Base-by-base conservation (phyloP, 2,329 filamentous ascomycete species). In the Pezizomycotina sp. region DNA sequence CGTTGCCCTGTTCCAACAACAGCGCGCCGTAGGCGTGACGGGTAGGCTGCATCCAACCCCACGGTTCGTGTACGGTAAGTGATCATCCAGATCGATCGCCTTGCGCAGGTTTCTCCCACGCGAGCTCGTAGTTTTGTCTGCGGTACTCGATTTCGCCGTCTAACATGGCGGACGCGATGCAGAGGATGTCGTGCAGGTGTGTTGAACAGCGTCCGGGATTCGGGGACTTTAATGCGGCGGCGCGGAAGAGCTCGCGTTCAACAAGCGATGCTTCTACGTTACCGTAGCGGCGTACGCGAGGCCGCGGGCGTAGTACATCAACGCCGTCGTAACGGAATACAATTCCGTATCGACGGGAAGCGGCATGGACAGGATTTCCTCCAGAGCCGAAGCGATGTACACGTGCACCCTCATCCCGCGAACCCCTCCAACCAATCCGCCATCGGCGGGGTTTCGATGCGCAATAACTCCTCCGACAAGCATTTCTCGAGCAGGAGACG, bases 371-470 rank as follows among this genome's bases (percentile, higher is more conserved):
- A 77, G 56, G 14, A 83, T 61, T 1, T 80, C 73, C 0, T 69
- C 50, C 79, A 79, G 84, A 60, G 0, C 79, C 79, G 47, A 84
- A 86, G 0, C 79, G 27, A 86, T 63, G 10, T 79, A 60, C 1
- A 74, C 71, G 53, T 86, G 78, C 2, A 75, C 60, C 3, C 71
- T 66, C 53, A 80, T 70, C 1, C 65, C 3, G 77, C 56, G 46
- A 81, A 82, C 1, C 68, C 67, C 55, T 84, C 79, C 1, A 83
- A 60, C 71, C 75, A 83, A 54, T 83, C 76, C 1, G 77, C 76
- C 77, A 84, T 82, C 0, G 75, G 74, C 0, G 75, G 75, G 0
- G 68, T 72, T 43, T 72, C 52, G 3, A 78, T 60, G 0, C 68
- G 66, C 0, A 84, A 60, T 3, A 83, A 55, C 0, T 66, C 64